These are phyloP conservation scores for Simmondsia chinensis DNA, from an alignment of 148 eudicot genomes.

Conservation along the genomic window DNA sequence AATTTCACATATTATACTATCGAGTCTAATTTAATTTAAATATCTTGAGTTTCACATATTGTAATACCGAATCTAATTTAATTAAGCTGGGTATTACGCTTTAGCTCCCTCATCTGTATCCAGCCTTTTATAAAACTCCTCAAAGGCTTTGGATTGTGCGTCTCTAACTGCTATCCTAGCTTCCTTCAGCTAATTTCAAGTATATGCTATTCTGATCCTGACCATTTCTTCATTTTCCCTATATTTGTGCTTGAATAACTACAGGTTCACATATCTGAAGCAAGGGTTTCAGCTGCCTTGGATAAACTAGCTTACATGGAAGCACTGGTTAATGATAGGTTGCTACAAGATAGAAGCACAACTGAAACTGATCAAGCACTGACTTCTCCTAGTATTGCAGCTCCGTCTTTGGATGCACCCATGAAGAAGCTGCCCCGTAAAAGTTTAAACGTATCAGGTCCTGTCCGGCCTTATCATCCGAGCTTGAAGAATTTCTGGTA, in stretches of 20 bases:
- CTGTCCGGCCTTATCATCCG: conserved; percentile 62
- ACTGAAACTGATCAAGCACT: conserved; percentile 21
- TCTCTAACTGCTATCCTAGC: no score
- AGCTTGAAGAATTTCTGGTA: conserved; percentile 85
- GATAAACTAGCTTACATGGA: conserved; percentile 96
- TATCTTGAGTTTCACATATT: no score
- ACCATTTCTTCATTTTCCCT: background rate
- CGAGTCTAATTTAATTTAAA: no score
- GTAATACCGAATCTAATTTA: no score
- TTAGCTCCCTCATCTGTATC: no score
- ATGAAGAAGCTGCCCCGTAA: conserved; percentile 40
- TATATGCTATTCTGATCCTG: no score
- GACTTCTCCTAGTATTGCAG: conserved; percentile 51
- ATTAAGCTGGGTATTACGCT: no score
- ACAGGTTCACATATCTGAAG: conserved; percentile 97
- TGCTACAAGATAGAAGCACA: conserved; percentile 56
- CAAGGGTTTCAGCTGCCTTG: conserved; percentile 70
- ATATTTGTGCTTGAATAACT: conserved; percentile 2
- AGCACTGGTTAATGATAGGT: conserved; percentile 70
- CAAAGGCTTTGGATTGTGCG: no score
- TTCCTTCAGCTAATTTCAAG: no score
- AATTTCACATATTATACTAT: no score
- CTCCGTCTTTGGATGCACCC: conserved; percentile 19
- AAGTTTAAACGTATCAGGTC: conserved; percentile 74
- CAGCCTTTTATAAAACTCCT: no score